phyloP scores from a whole-genome alignment of 805 yeast genomes.

The Nakazawaea sp. region DNA sequence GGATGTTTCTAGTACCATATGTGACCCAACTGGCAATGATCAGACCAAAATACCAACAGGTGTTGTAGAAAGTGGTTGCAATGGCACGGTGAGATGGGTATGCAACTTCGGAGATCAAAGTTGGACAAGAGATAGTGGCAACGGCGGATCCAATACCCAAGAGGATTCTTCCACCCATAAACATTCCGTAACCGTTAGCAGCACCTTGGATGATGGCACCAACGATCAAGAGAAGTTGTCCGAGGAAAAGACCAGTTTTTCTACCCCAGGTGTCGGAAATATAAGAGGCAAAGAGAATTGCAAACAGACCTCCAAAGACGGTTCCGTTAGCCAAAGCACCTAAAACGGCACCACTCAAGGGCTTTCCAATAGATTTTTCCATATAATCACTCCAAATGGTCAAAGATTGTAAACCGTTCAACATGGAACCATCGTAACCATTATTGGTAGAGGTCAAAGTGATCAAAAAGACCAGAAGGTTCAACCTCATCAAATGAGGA shows the following conservation, averaged over 20 bases:
- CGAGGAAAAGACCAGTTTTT: conserved; percentile 15
- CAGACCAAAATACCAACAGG: conserved; percentile 50
- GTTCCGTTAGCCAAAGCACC: conserved; percentile 35
- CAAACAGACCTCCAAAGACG: conserved; percentile 30
- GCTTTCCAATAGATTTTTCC: conserved; percentile 29
- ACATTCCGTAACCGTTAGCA: conserved; percentile 20
- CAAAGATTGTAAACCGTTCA: conserved; percentile 44
- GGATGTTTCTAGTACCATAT: conserved; percentile 29
- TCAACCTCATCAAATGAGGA: conserved; percentile 29
- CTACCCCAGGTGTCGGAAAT: conserved; percentile 35
- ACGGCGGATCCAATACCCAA: conserved; percentile 35
- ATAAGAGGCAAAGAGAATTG: conserved; percentile 22
- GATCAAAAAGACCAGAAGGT: conserved; percentile 27
- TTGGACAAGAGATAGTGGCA: conserved; percentile 32
- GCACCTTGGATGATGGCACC: conserved; percentile 11
- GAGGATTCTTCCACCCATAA: conserved; percentile 33
- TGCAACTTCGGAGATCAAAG: conserved; percentile 38
- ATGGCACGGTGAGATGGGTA: conserved; percentile 33
- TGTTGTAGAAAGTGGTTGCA: conserved; percentile 35
- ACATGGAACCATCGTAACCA: conserved; percentile 41
- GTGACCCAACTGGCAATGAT: conserved; percentile 45
- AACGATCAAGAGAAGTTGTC: conserved; percentile 3
- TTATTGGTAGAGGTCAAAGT: conserved; percentile 41
- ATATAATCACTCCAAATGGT: conserved; percentile 31
- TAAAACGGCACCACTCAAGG: conserved; percentile 32